Base-by-base conservation (phyloP, 495 filamentous ascomycete genomes). In the Aspergillus egyptiacus region DNA sequence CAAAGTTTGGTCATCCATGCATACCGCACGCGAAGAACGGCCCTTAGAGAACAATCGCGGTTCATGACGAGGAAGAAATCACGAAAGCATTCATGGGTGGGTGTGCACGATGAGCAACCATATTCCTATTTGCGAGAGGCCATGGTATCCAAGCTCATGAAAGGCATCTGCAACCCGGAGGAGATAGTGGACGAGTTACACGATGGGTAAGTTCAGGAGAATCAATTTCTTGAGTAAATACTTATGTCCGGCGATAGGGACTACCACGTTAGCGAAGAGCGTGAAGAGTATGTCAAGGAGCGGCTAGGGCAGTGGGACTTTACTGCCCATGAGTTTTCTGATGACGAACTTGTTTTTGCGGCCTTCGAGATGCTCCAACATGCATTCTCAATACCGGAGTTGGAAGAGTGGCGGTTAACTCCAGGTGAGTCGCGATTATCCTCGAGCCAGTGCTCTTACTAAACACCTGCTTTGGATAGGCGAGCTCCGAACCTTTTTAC, bases 91-190 rank as follows among this genome's bases (percentile, higher is more conserved):
- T 95, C 91, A 2, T 95, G 89, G 90, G 88, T 96, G 32, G 89
- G 89, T 22, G 78, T 91, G n/a, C 77, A 86, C 55, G 83, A 91
- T 59, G 78, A 85, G 58, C 87, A 90, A 59, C 86, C 85, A n/a
- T 95, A 88, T 71, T 81, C 85, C 19, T 96, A 94, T 67, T 72
- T 95, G 51, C 75, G 88, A 56, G 90, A 95, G 72, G 81, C 77
- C 13, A 88, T 88, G 87, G 91, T 97, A 18, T 91, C 89, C 1
- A 87, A 81, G 51, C 76, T 98, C 35, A 94, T 97, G 87, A 83
- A 80, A 54, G 81, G 88, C 27, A 97, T 98, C 32, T 95, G 91
- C 68, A 87, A 84, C 45, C 81, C 81, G 1, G 79, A 85, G 64
- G 79, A 67, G 61, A 74, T 68, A 41, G 74, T 69, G 34, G 72